Evolutionary conservation across 2,329 filamentous ascomycete genomes (phyloP), one percentile per base, ranked within the genome.

Genomic region (Aspergillus jensenii): DNA sequence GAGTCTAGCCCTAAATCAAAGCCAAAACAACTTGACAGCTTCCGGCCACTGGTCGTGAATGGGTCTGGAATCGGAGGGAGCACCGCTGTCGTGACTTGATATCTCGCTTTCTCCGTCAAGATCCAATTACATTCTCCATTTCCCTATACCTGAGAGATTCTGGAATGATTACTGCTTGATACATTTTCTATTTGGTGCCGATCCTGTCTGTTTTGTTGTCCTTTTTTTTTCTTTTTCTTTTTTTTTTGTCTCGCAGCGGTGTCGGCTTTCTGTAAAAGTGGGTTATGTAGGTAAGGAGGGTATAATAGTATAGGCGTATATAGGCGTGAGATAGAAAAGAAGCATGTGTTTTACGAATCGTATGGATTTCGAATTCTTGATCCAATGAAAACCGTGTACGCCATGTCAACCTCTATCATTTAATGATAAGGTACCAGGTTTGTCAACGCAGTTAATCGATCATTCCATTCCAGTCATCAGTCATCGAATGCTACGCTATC

Each of bases 31-130:
- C 46, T 41, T 12, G 65, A 64, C n/a, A 62, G 59, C 31, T 65
- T 64, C 33, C 66, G 67, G 49, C 71, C 71, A 11, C 59, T 74
- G 44, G 71, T 74, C 9, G 67, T 74, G 8, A 74, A 74, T 55
- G 71, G 71, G 19, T 74, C 71, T 19, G 66, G 66, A 12, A 54
- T 64, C 21, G 66, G 68, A 19, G 55, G 58, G 33, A 65, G 62
- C 21, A 61, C 61, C 7, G 47, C 52, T 7, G 46, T 64, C 25
- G 54, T 49, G 21, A 59, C 55, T 46, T 67, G 56, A 59, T 51
- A 23, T 23, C 2, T 41, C 31, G 6, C 31, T 11, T 12, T 31
- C 35, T 31, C 12, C 43, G 23, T 15, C 9, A 21, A 5, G 15
- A 7, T 37, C 15, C 14, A n/a, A 15, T 37, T 37, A n/a, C 15